Percentiles rank a stretch among this genome's conserved stretches.
Conservation (phyloP, 768 basidiomycete genomes). For the Termitomyces sp. region DNA sequence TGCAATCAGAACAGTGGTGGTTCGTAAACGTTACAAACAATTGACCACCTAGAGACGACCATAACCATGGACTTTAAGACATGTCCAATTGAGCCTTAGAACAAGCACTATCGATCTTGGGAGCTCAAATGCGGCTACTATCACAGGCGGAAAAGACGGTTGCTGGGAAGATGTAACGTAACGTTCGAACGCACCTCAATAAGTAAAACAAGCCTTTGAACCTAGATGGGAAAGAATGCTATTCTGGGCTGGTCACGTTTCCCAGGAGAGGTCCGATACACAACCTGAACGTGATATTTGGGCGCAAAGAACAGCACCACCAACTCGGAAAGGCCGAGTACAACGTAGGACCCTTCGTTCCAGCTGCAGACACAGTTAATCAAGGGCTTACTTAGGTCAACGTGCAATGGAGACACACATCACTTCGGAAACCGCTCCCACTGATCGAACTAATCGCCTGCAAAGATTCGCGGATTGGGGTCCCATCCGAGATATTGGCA, state of each 20-base stretch:
- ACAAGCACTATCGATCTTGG: too few species aligned
- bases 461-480: constrained; percentile 13
- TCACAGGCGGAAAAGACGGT: background rate
- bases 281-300: too few species aligned
- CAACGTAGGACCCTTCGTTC: background rate
- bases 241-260: background rate
- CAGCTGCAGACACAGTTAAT: background rate
- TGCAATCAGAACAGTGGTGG: too few species aligned
- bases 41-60: background rate
- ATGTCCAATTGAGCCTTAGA: too few species aligned
- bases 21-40: background rate
- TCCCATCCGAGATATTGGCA: background rate
- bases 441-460: constrained; percentile 6
- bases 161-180: background rate
- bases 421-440: background rate
- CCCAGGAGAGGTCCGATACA: background rate
- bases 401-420: background rate
- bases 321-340: background rate
- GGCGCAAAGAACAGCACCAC: background rate
- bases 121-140: too few species aligned
- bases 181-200: background rate
- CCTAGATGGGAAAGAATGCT: background rate
- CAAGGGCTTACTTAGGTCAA: background rate
- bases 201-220: too few species aligned
- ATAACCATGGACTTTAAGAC: too few species aligned